These are phyloP conservation scores for Ascochyta clinopodiicola DNA, from an alignment of 2,329 filamentous ascomycete species.

Conservation along the genomic window DNA sequence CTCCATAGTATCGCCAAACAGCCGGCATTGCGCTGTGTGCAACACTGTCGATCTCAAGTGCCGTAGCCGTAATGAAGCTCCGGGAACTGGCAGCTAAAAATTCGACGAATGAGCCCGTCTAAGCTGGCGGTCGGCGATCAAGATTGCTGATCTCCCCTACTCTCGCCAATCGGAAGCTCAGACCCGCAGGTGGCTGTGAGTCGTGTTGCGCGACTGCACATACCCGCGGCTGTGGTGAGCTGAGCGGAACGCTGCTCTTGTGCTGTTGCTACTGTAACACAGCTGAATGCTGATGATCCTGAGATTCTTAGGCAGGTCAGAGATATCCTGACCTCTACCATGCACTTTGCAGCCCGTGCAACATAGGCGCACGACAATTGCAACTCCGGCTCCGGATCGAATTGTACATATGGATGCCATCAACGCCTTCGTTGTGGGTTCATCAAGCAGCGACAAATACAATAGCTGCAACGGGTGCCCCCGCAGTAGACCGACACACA, in stretches of 20 bases:
- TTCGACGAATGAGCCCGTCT: constrained; percentile 10
- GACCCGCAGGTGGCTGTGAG: constrained; percentile 3
- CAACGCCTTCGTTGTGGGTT: not conserved
- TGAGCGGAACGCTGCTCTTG: constrained; percentile 14
- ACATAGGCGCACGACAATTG: not conserved
- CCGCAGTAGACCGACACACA: not conserved
- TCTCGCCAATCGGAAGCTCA: constrained; percentile 34
- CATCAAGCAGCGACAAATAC: not conserved
- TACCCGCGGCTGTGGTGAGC: constrained; percentile 23
- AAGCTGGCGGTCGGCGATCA: constrained; percentile 21
- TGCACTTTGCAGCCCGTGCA: constrained; percentile 1
- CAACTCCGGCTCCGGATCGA: not conserved
- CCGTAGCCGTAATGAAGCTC: not conserved
- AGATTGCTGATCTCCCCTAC: constrained; percentile 14
- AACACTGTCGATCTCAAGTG: not conserved
- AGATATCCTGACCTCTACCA: not conserved
- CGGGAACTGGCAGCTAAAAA: not conserved
- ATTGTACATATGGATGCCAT: not conserved
- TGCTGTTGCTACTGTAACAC: constrained; percentile 2
- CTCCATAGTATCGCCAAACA: not conserved
- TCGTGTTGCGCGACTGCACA: constrained; percentile 10
- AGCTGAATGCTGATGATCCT: not conserved
- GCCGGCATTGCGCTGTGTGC: not conserved
- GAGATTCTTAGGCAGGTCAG: not conserved
- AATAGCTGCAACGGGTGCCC: constrained; percentile 6